Base-by-base conservation (phyloP, 2,329 filamentous ascomycete genomes). In the Grosmannia huntii region DNA sequence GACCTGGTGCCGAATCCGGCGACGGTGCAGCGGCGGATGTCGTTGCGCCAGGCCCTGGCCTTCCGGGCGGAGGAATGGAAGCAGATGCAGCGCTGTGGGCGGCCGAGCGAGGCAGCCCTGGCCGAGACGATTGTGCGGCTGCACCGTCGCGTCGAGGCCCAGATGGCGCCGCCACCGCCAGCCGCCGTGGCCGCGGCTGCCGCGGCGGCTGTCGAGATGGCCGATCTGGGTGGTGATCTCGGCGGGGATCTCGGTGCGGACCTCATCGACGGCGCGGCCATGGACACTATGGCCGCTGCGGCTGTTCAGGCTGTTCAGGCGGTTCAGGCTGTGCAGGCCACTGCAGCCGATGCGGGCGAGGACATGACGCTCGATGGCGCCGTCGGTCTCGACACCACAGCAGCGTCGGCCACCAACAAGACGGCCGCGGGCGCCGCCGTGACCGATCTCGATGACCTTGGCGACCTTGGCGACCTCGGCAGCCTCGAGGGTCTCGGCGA, bases 101-200 rank as follows among this genome's bases (percentile, higher is more conserved):
- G 53, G 19, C 49, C 60, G 2, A 58, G 27, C 55, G 83, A 86
- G 59, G 72, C 75, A 1, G 70, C 73, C 21, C 71, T 80, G 51
- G 83, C 83, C 1, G 84, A 87, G 68, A 78, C 78, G 10, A 71
- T 83, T 16, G 79, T 86, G 11, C 80, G 84, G 9, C 75, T 87
- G 9, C 75, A 85, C 66, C 75, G 84, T 28, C 75, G 77, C 2
- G 83, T 88, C 12, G 84, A 89, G 68, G 76, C 79, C n/a, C 84
- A 86, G 66, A 77, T 87, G 73, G 72, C 73, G 38, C 62, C 62
- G 28, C 60, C 58, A 27, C 59, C 63, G 21, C 59, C 52, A 16
- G 55, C 57, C 7, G 57, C 48, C 21, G 48, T 53, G 1, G 49
- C 56, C 3, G 58, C 41, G 1, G 57, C 52, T 14, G 55, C 52